Conservation (phyloP, 176 grass and related monocot genomes). For the Phoenix roebelenii region DNA sequence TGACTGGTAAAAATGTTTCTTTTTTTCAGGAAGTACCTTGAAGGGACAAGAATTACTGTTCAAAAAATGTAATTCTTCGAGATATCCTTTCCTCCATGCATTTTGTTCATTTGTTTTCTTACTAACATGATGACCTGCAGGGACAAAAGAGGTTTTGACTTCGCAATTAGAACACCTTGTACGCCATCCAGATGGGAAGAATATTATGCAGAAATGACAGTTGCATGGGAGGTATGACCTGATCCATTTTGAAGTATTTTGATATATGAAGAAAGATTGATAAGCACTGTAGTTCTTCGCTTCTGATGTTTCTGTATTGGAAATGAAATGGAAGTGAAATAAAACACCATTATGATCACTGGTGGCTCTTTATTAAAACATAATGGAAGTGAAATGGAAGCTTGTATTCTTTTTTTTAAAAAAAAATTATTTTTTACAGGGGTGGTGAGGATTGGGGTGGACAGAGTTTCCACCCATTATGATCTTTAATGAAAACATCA, state of each 20-base stretch:
- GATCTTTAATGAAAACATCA: too few species aligned
- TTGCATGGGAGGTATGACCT: slow-evolving; percentile 72
- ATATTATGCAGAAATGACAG: slow-evolving; percentile 81
- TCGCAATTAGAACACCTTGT: slow-evolving; percentile 94
- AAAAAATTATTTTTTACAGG: too few species aligned
- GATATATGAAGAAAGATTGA: too few species aligned
- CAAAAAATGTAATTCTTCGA: slow-evolving; percentile 48
- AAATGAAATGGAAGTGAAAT: too few species aligned
- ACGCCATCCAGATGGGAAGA: slow-evolving; percentile 95
- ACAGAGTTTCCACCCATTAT: too few species aligned
- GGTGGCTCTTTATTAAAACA: too few species aligned
- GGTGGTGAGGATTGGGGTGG: too few species aligned
- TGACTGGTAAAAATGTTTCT: slow-evolving; percentile 6
- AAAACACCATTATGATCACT: too few species aligned
- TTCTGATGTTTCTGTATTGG: too few species aligned
- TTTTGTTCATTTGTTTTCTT: neutral
- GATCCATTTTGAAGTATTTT: neutral
- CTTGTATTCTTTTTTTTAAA: too few species aligned
- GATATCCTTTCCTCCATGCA: neutral
- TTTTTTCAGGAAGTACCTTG: slow-evolving; percentile 86
- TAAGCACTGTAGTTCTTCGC: too few species aligned
- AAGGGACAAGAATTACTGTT: slow-evolving; percentile 97
- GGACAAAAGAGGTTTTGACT: slow-evolving; percentile 83
- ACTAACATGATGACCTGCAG: slow-evolving; percentile 25
- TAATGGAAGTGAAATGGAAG: too few species aligned